Conservation (phyloP, 192 early-diverging fungal genomes). For the Funneliformis mosseae region DNA sequence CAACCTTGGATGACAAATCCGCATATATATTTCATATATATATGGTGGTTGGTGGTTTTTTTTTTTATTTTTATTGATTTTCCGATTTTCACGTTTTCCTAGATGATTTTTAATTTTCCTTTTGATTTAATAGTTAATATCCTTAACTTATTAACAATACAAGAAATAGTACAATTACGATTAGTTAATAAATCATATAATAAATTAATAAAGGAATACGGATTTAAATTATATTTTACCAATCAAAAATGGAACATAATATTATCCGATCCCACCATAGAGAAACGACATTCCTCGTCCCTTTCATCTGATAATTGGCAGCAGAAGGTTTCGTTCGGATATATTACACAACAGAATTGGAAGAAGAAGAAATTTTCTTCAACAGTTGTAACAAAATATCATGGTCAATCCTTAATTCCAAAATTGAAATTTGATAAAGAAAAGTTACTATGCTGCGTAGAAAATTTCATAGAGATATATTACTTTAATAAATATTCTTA, state of each 20-base stretch:
- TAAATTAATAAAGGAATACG: neutral
- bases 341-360: neutral
- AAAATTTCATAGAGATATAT: neutral
- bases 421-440: constrained; percentile 4
- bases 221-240: constrained; percentile 10
- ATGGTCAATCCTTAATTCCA: constrained; percentile 7
- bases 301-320: neutral
- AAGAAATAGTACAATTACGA: constrained; percentile 1
- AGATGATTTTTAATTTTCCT: constrained; percentile 1
- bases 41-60: too few relatives aligned
- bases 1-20: too few relatives aligned
- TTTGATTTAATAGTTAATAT: constrained; percentile 7
- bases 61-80: too few relatives aligned
- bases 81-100: too few relatives aligned
- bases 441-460: neutral
- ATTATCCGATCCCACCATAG: neutral
- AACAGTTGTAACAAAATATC: neutral
- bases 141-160: neutral
- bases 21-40: too few relatives aligned
- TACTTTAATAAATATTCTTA: neutral
- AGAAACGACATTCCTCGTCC: neutral
- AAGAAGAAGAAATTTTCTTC: neutral
- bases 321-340: neutral
- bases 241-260: constrained; percentile 23
- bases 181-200: neutral